Base-by-base conservation (phyloP, 176 grass and related monocot species). In the Saccharum officinarum region DNA sequence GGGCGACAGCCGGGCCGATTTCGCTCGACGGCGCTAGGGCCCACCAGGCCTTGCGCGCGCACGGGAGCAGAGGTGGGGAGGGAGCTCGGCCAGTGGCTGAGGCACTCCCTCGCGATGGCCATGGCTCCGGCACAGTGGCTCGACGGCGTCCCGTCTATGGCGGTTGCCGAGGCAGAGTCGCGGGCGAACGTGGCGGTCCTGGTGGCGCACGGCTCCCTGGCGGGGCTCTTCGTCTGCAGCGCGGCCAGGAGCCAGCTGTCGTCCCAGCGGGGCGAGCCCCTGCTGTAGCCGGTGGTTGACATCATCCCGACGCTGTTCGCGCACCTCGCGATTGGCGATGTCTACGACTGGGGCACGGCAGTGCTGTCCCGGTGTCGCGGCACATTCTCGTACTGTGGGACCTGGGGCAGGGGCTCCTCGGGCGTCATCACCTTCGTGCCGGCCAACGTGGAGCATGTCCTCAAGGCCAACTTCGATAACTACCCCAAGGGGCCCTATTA, bases 401-500 rank as follows among this genome's bases (percentile, higher is more conserved):
- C 87, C 62, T 95, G 93, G 93, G 89, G 89, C 66, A 78, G 88
- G 1, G 83, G 90, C 67, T 88, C 75, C 44, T 77, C 89, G 12
- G 97, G 97, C 1, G 81, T 95, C 15, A 8, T 91, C 41, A 95
- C 93, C 50, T 67, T 83, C 66, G 69, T 86, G 41, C 97, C 93
- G 10, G 91, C 84, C 59, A 92, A 92, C 85, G 84, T 98, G 36
- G 93, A 98, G 88, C 86, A 98, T 81, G 74, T 98, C 39, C 93
- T 98, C 20, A 83, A 78, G 73, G 76, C 52, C 40, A 89, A 89
- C 72, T 98, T 98, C 84, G 73, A 60, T 3, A 98, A 98, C 90
- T 98, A 92, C 79, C 97, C 91, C 62, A 98, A 98, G 36, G 97
- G 93, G 1, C 77, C 80, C 4, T 98, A 98, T 87, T 98, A 89